A percentile compares a stretch with the other conserved stretches of the same genome.
Evolutionary conservation across 2,329 filamentous ascomycete genomes (phyloP).

Genomic region (Diaporthe destruens): DNA sequence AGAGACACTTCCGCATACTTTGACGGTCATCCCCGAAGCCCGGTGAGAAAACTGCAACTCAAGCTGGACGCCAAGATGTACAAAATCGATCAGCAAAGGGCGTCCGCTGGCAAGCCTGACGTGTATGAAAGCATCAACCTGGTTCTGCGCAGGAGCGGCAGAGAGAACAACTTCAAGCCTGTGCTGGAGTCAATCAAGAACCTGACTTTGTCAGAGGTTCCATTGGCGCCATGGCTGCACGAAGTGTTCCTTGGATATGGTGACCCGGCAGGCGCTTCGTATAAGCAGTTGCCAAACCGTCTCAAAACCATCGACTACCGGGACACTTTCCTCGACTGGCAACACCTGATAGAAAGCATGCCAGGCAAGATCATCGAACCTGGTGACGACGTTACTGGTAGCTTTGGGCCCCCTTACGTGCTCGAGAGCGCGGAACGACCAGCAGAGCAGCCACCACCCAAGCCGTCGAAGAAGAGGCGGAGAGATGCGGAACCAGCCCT

Average conservation of each 20-base stretch:
- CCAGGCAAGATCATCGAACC: conserved; percentile 90
- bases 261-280: conserved; percentile 88
- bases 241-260: conserved; percentile 99
- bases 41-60: conserved; percentile 79
- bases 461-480: conserved; percentile 87
- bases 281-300: conserved; percentile 83
- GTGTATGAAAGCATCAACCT: conserved; percentile 89
- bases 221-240: conserved; percentile 90
- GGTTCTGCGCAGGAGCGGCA: conserved; percentile 82
- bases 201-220: conserved; percentile 85
- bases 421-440: conserved; percentile 74
- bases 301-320: conserved; percentile 87
- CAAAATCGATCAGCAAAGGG: conserved; percentile 77
- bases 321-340: conserved; percentile 96
- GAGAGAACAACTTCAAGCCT: conserved; percentile 98
- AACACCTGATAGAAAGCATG: conserved; percentile 90
- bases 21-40: conserved; percentile 73
- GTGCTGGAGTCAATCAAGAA: conserved; percentile 92
- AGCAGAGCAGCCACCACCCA: conserved; percentile 62
- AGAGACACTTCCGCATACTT: conserved; percentile 72
- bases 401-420: conserved; percentile 89
- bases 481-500: conserved; percentile 79
- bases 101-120: conserved; percentile 76
- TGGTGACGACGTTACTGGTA: conserved; percentile 75
- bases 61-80: conserved; percentile 85